Evolutionary conservation across 176 grass and related monocot species (phyloP).

Genomic region (Olyra latifolia): DNA sequence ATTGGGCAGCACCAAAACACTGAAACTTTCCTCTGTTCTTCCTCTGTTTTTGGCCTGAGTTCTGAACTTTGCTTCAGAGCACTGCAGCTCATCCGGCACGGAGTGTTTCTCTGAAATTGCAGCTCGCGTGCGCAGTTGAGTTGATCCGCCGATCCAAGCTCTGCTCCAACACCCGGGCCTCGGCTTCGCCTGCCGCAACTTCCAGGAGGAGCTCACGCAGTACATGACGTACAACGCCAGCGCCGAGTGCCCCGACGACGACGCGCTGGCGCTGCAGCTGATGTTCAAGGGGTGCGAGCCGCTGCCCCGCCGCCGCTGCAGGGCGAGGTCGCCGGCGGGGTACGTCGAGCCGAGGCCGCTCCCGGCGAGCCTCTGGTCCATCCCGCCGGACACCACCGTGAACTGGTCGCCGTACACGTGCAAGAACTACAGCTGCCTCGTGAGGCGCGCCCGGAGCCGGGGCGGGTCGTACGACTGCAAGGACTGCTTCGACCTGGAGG

Average conservation of each 20-base stretch:
- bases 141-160: too few relatives aligned
- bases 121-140: too few relatives aligned
- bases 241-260: slow-evolving; percentile 66
- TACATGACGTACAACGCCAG: slow-evolving; percentile 60
- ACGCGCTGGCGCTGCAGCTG: slow-evolving; percentile 59
- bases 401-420: slow-evolving; percentile 75
- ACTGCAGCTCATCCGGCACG: too few relatives aligned
- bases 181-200: slow-evolving; percentile 72
- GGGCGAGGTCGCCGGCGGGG: slow-evolving; percentile 49
- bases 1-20: too few relatives aligned
- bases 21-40: too few relatives aligned
- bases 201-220: slow-evolving; percentile 67
- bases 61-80: too few relatives aligned
- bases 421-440: slow-evolving; percentile 93
- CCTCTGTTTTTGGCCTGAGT: too few relatives aligned
- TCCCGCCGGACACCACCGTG: slow-evolving; percentile 65
- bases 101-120: too few relatives aligned
- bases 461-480: slow-evolving; percentile 71
- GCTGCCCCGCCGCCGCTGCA: slow-evolving; percentile 70
- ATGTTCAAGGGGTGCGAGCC: slow-evolving; percentile 86
- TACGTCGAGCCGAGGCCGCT: slow-evolving; percentile 54
- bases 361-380: slow-evolving; percentile 67
- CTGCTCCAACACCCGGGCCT: too few relatives aligned
- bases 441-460: slow-evolving; percentile 47
- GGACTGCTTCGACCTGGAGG: slow-evolving; percentile 82